Base-by-base conservation (phyloP, 2,329 filamentous ascomycete genomes). In the Aspergillus sergii region DNA sequence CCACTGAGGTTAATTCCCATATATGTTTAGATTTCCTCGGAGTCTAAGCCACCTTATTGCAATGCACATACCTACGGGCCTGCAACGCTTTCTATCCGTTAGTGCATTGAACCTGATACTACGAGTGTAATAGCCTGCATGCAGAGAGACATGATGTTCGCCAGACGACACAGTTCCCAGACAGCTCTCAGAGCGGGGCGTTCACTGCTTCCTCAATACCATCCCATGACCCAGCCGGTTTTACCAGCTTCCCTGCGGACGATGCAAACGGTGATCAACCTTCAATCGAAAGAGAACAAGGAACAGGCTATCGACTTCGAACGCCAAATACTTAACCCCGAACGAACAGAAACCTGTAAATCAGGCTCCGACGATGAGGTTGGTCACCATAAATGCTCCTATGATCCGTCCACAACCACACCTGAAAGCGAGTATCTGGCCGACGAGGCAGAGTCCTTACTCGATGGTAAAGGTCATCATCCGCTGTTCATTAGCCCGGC, bases 291-390 rank as follows among this genome's bases (percentile, higher is more conserved):
- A 14, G 51, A 55, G 26, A 26, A 26, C 14, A 39, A 55, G 16
- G 51, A 55, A 10, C 10, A 55, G 14, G 51, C 58, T 4, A 23
- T 60, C 21, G 61, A 63, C 19, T 59, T 62, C 14, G 70, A 72
- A 43, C 59, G 70, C 28, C 62, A 66, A 28, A 62, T 63, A 19
- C 66, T 73, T 19, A 65, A 66, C 34, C 68, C 69, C 0, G 65
- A 67, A 32, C 60, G 66, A 23, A 46, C 58, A 5, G 72, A 73
- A 23, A 72, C 64, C 9, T 69, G 68, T 30, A 65, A 71, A 51
- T 68, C 65, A 11, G 72, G 72, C n/a, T 68, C 71, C 12, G 72
- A 74, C 39, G 71, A 72, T 28, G 71, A 70, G 57, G 70, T 72
- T 10, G 71, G 64, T 1, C 63, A 62, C 4, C 71, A 74, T 63